These are phyloP conservation scores for Verticillium isaacii DNA, from an alignment of 2,329 filamentous ascomycete species.

Conservation along the genomic window DNA sequence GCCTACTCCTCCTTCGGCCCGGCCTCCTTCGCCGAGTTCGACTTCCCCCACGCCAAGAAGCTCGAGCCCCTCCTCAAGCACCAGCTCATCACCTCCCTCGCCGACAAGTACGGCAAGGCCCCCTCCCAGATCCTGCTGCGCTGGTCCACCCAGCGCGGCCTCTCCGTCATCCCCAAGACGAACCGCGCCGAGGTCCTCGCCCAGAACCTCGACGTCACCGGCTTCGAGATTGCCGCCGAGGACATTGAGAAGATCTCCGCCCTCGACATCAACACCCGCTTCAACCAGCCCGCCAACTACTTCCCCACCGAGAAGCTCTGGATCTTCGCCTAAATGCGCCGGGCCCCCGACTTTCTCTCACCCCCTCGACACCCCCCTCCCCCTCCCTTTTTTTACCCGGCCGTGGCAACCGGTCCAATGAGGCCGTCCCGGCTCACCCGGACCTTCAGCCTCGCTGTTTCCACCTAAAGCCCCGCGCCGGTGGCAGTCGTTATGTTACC, in stretches of 20 bases:
- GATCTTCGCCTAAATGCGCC: conserved; percentile 46
- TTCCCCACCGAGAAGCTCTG: conserved; percentile 51
- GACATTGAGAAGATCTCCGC: conserved; percentile 64
- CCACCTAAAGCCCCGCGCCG: not conserved
- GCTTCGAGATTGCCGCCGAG: conserved; percentile 59
- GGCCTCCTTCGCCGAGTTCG: conserved; percentile 71
- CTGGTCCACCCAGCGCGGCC: conserved; percentile 79
- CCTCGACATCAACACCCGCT: conserved; percentile 63
- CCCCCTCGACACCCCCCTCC: no score
- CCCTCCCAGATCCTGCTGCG: conserved; percentile 78
- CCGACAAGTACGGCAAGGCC: conserved; percentile 66
- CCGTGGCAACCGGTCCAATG: not conserved
- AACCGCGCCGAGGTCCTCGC: conserved; percentile 47
- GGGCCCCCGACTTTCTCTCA: no score
- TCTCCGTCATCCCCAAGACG: conserved; percentile 81
- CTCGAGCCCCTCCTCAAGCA: conserved; percentile 69
- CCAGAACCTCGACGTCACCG: conserved; percentile 63
- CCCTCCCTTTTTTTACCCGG: not conserved
- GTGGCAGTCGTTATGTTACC: not conserved
- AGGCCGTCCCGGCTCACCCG: not conserved
- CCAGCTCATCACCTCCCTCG: conserved; percentile 57
- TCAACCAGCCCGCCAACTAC: conserved; percentile 71
- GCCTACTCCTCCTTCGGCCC: conserved; percentile 84
- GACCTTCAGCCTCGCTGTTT: not conserved
- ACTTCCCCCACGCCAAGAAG: conserved; percentile 62